Conservation (phyloP, 148 eudicot genomes). For the Vaccinium vitisidaea region DNA sequence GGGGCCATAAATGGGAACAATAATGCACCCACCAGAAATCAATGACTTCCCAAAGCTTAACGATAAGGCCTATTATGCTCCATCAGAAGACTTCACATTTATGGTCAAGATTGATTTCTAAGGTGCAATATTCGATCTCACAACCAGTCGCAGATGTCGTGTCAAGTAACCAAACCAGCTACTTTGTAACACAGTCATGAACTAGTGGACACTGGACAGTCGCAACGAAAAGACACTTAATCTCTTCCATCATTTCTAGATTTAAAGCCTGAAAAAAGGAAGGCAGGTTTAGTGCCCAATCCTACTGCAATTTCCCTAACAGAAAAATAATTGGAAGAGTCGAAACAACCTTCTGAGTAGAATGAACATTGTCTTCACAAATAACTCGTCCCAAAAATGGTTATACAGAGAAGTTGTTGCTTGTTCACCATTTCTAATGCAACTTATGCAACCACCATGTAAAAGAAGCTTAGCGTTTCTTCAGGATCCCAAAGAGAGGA, state of each 20-base stretch:
- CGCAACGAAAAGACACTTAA: neutral
- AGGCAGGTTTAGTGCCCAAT: neutral
- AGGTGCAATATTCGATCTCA: neutral
- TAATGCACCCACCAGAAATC: no score
- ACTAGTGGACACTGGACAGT: neutral
- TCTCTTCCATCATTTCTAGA: neutral
- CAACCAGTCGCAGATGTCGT: neutral
- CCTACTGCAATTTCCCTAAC: neutral
- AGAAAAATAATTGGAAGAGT: neutral
- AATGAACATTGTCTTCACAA: neutral
- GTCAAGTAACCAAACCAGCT: neutral
- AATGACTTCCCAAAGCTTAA: neutral
- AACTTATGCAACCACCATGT: neutral
- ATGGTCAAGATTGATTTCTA: neutral
- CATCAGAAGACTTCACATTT: neutral
- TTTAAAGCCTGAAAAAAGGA: neutral
- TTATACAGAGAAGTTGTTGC: neutral
- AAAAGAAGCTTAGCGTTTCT: neutral
- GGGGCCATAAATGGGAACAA: no score
- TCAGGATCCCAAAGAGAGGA: constrained; percentile 2
- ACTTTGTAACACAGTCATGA: neutral
- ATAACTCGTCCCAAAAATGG: neutral
- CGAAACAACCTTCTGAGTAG: neutral
- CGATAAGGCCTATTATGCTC: neutral
- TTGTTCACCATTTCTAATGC: neutral